These are phyloP conservation scores for Blastobotrys chiropterorum DNA, from an alignment of 805 yeast species.

Conservation along the genomic window DNA sequence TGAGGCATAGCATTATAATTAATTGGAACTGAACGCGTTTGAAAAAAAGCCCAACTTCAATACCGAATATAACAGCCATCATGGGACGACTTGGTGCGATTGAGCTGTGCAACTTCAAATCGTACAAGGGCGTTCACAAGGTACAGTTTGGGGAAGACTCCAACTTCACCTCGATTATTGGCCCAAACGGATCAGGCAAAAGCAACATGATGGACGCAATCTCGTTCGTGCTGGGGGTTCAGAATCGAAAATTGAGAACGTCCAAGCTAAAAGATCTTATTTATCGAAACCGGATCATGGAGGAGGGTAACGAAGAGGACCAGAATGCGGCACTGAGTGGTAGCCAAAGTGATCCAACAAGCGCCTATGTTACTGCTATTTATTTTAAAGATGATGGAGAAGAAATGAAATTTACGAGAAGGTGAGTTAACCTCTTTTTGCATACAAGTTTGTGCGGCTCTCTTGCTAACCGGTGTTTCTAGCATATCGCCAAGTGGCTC, in stretches of 20 bases:
- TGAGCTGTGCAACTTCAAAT: constrained; percentile 83
- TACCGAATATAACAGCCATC: constrained; percentile 1
- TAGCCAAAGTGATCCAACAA: constrained; percentile 35
- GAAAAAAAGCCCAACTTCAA: not conserved
- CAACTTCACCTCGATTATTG: constrained; percentile 83
- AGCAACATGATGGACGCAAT: constrained; percentile 97
- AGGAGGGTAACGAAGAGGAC: constrained; percentile 24
- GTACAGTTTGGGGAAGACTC: constrained; percentile 75
- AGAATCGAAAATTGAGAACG: constrained; percentile 71
- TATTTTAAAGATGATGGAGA: constrained; percentile 60
- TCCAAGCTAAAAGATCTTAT: constrained; percentile 66
- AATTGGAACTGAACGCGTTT: not conserved
- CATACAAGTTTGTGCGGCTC: not conserved
- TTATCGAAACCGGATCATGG: constrained; percentile 58
- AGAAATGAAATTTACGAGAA: constrained; percentile 54
- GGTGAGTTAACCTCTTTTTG: constrained; percentile 23
- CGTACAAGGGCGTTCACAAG: constrained; percentile 69
- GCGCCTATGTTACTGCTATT: constrained; percentile 72
- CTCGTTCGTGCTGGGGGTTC: constrained; percentile 85
- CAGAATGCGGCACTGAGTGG: constrained; percentile 21
- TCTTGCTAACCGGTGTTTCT: not conserved
- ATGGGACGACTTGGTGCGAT: constrained; percentile 84
- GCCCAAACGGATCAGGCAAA: constrained; percentile 99
- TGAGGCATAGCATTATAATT: too few relatives aligned
- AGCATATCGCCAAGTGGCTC: constrained; percentile 43